phyloP scores from a whole-genome alignment of 1,284 basidiomycete species.

The Leucoagaricus sp. region DNA sequence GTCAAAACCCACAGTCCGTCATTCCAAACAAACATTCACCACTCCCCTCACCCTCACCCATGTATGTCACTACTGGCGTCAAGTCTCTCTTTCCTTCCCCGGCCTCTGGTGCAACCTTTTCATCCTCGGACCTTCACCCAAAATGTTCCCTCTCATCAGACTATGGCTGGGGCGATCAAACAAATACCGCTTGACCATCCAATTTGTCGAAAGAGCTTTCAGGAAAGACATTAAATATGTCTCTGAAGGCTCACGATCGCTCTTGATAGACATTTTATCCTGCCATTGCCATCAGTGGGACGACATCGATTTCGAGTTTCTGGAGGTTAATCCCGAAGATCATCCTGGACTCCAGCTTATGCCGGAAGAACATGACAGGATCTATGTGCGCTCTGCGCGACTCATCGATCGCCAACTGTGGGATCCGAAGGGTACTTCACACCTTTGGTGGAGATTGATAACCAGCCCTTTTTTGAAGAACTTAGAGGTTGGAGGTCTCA shows the following conservation, averaged over 20 bases:
- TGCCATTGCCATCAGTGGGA: neutral
- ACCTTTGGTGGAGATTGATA: neutral
- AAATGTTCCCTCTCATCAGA: neutral
- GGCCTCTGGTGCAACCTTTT: neutral
- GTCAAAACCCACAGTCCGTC: too few species aligned
- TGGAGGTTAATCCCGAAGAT: too few species aligned
- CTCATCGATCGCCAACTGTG: too few species aligned
- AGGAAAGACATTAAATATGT: neutral
- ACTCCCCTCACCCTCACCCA: slow-evolving; percentile 1
- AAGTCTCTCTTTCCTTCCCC: neutral
- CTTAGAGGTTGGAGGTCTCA: neutral
- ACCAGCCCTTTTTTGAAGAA: neutral
- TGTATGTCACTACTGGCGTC: neutral
- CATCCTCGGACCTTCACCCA: neutral
- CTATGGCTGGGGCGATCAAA: neutral
- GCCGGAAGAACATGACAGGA: too few species aligned
- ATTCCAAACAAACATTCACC: neutral
- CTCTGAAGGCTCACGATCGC: neutral
- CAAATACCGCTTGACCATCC: neutral
- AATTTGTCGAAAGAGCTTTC: neutral
- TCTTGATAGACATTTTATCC: neutral
- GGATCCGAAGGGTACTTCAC: too few species aligned
- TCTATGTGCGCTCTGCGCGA: too few species aligned
- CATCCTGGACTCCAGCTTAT: too few species aligned
- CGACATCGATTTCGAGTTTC: neutral